Conservation (phyloP, 345 rosid species). For the Brassica carinata region DNA sequence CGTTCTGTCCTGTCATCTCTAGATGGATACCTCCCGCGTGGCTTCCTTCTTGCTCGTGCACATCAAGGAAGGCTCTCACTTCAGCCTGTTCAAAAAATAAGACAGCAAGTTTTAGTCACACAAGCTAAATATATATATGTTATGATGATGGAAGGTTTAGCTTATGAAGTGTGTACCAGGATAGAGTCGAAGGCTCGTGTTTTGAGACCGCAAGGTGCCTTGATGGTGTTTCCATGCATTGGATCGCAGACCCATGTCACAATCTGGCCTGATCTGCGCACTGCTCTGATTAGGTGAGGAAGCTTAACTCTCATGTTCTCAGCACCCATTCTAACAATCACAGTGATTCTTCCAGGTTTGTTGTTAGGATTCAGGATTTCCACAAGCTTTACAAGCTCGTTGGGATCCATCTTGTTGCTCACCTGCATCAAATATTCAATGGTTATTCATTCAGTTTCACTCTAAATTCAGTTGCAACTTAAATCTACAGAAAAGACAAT, state of each 20-base stretch:
- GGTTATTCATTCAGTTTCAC: neutral
- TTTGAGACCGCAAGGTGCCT: slow-evolving; percentile 70
- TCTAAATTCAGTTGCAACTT: neutral
- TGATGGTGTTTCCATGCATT: slow-evolving; percentile 70
- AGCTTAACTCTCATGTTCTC: slow-evolving; percentile 68
- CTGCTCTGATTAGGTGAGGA: slow-evolving; percentile 63
- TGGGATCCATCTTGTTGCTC: slow-evolving; percentile 70
- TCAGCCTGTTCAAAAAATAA: slow-evolving; percentile 45
- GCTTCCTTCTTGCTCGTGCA: slow-evolving; percentile 70
- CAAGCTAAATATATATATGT: neutral
- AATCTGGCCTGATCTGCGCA: slow-evolving; percentile 60
- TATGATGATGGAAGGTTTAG: slow-evolving; percentile 3
- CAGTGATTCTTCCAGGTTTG: slow-evolving; percentile 60
- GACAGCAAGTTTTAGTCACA: neutral
- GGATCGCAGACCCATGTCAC: slow-evolving; percentile 78
- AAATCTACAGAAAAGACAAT: neutral
- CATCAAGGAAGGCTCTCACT: slow-evolving; percentile 62
- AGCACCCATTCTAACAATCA: slow-evolving; percentile 69
- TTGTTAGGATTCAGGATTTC: slow-evolving; percentile 61
- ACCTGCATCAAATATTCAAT: slow-evolving; percentile 46
- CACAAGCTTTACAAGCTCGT: slow-evolving; percentile 56
- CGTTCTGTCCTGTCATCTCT: slow-evolving; percentile 71
- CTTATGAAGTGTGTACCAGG: slow-evolving; percentile 46
- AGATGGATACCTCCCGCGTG: slow-evolving; percentile 65
- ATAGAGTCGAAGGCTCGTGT: slow-evolving; percentile 71